Base-by-base conservation (phyloP, 2,329 filamentous ascomycete species). In the Mollisia scopiformis region DNA sequence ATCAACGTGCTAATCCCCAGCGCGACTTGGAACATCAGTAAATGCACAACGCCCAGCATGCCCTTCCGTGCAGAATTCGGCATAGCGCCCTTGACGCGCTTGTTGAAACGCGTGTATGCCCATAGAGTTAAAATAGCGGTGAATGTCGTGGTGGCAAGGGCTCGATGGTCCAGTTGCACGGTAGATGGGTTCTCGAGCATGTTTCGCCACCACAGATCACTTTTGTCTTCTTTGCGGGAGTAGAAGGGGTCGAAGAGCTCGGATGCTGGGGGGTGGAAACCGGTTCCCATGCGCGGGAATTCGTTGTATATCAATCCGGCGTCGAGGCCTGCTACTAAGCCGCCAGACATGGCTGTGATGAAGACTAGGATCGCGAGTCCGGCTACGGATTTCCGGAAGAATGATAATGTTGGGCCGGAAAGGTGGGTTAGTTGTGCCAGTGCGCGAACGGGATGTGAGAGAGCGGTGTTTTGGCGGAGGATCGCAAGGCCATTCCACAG, bases 251-350 rank as follows among this genome's bases (percentile, higher is more conserved):
- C 89, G 76, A 92, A 93, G 31, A 98, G 87, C 78, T 98, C 94
- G 10, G 86, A 82, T 72, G 84, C 86, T 0, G 94, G 94, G 1
- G 94, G 94, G 0, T 92, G 83, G 23, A 96, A 79, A 11, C 93
- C 92, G 3, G 86, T 77, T 8, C 95, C 95, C 95, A 99, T 99
- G 77, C 85, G 91, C 6, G 95, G 95, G 75, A 99, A 98, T 76
- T 99, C 93, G 75, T 99, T 99, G 82, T 99, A 99, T 77, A 99
- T 98, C 59, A 99, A 83, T 8, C 95, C 95, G 8, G 95, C 95
- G 73, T 99, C 95, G 14, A 99, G 88, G 31, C 95, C 95, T 6
- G 95, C 95, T 31, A 99, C 95, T 2, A 99, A 84, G 5, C 89
- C 94, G 57, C 94, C 95, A 3, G 95, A 97, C 85, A 99, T 91